Percentiles rank a stretch among this genome's conserved stretches.
phyloP scores from a whole-genome alignment of 1,284 basidiomycete species.

The Apiotrichum gamsii region DNA sequence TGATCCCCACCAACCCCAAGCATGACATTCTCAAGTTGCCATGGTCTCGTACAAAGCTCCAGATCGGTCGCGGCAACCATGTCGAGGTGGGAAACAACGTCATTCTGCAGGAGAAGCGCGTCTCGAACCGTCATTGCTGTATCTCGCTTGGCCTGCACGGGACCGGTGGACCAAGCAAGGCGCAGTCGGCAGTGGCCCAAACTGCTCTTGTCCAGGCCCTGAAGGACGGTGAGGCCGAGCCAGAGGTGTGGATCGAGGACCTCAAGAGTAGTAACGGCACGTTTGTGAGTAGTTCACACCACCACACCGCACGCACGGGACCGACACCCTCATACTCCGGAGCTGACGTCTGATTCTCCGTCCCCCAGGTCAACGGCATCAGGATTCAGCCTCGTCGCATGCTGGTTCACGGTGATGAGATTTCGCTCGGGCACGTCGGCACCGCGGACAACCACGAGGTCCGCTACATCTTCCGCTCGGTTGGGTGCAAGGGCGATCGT shows the following conservation, averaged over 20 bases:
- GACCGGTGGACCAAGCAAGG: conserved; percentile 1
- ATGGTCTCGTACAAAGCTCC: conserved; percentile 35
- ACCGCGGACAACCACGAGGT: conserved; percentile 48
- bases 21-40: conserved; percentile 43
- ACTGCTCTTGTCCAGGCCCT: conserved; percentile 20
- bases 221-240: conserved; percentile 44
- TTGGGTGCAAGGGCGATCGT: conserved; percentile 31
- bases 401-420: conserved; percentile 70
- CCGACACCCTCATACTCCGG: no score
- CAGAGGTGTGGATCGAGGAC: conserved; percentile 63
- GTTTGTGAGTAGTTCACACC: conserved; percentile 56
- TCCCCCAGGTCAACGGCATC: conserved; percentile 62
- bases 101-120: conserved; percentile 37
- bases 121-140: conserved; percentile 42
- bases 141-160: conserved; percentile 35
- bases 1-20: conserved; percentile 39
- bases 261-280: conserved; percentile 72
- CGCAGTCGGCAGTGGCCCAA: conserved; percentile 7
- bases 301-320: no score
- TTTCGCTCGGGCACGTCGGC: conserved; percentile 63
- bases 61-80: conserved; percentile 39
- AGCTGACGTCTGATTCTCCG: no score
- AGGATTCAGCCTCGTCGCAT: conserved; percentile 56
- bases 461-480: conserved; percentile 49
- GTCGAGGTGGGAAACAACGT: conserved; percentile 33